Evolutionary conservation across 805 yeast species (phyloP).

Genomic region (Candida maris): DNA sequence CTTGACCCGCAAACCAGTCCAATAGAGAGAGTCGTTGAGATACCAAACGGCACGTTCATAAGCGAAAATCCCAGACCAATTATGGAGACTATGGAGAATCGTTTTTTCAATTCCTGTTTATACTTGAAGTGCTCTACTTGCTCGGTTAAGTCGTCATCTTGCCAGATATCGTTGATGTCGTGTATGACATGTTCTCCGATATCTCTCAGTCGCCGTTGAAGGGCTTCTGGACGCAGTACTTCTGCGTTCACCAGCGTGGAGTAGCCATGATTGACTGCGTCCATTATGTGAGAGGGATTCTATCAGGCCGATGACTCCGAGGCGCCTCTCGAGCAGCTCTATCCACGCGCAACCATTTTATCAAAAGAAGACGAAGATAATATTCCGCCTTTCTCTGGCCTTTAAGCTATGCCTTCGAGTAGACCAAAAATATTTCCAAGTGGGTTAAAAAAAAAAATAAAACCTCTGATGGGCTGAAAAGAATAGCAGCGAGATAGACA

Average conservation of each 20-base stretch:
- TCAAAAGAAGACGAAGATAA: no score
- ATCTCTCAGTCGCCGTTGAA: constrained; percentile 21
- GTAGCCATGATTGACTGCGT: constrained; percentile 10
- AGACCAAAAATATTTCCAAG: no score
- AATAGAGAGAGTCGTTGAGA: constrained; percentile 68
- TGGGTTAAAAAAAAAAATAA: no score
- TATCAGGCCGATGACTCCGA: no score
- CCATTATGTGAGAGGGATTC: no score
- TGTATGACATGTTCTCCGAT: constrained; percentile 29
- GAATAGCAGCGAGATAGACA: no score
- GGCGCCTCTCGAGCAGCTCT: no score
- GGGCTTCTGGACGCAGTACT: constrained; percentile 12
- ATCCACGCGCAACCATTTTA: no score
- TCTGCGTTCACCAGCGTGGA: constrained; percentile 15
- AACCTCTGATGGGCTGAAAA: no score
- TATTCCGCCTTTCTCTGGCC: no score
- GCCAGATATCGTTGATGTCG: constrained; percentile 32
- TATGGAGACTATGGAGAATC: constrained; percentile 64
- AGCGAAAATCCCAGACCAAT: constrained; percentile 76
- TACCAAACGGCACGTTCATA: constrained; percentile 80
- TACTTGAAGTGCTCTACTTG: constrained; percentile 70
- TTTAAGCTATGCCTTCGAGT: no score
- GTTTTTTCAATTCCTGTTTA: constrained; percentile 66
- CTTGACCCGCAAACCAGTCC: constrained; percentile 76
- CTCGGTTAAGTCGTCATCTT: constrained; percentile 47